Conservation (phyloP, 176 grass and related monocot species). For the Hsuehochloa calcarea region DNA sequence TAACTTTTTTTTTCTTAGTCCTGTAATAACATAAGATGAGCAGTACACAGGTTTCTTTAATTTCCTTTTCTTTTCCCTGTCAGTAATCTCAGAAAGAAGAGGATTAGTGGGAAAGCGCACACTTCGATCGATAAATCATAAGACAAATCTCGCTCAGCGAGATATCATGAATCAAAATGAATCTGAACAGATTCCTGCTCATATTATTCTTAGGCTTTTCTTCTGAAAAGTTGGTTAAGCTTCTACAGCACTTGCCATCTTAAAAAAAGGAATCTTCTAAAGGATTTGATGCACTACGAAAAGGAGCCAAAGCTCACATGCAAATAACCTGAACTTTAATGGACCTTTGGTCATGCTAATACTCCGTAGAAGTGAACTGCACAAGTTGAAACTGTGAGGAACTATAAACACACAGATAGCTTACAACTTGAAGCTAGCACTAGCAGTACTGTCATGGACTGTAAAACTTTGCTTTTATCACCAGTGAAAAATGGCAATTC, state of each 20-base stretch:
- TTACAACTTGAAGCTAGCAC: not conserved
- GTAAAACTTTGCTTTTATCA: not conserved
- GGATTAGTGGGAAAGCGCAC: not conserved
- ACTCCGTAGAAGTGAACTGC: not conserved
- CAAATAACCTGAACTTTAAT: not conserved
- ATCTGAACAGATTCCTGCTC: not conserved
- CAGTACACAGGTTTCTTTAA: not conserved
- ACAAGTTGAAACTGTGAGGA: not conserved
- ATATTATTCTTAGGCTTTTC: not conserved
- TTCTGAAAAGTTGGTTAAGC: constrained; percentile 1
- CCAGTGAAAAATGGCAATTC: not conserved
- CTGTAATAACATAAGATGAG: not conserved
- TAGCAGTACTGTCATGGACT: not conserved
- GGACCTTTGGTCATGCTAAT: not conserved
- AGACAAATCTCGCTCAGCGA: not conserved
- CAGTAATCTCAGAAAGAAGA: not conserved
- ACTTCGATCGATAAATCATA: not conserved
- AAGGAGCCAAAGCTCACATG: not conserved
- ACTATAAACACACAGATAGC: too few species aligned
- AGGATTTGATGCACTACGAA: not conserved
- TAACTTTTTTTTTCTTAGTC: not conserved
- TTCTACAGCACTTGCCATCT: not conserved
- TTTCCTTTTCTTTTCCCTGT: not conserved
- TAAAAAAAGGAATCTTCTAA: not conserved
- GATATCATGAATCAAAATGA: not conserved